Percentiles rank a stretch among this genome's conserved stretches.
phyloP scores from a whole-genome alignment of 192 early-diverging fungal species.

The Phlyctochytrium arcticum region DNA sequence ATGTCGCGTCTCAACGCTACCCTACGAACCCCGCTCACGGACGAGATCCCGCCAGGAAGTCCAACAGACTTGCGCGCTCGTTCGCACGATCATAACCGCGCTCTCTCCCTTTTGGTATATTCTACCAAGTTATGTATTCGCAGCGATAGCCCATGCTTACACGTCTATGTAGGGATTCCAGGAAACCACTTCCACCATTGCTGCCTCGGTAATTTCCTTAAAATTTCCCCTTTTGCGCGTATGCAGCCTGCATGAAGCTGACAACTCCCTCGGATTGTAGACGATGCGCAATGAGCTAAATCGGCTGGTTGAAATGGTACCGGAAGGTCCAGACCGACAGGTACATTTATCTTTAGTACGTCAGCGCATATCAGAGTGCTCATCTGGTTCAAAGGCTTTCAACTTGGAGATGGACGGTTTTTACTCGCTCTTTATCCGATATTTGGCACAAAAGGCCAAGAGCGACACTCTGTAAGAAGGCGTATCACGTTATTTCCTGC shows the following conservation, averaged over 20 bases:
- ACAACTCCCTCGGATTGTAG: neutral
- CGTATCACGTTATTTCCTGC: neutral
- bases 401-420: constrained; percentile 44
- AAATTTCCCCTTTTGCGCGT: neutral
- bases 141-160: neutral
- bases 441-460: constrained; percentile 74
- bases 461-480: constrained; percentile 63
- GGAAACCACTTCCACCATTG: constrained; percentile 37
- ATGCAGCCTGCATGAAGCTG: neutral
- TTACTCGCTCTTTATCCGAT: constrained; percentile 59
- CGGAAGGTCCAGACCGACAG: constrained; percentile 54
- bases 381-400: constrained; percentile 38
- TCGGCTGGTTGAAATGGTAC: constrained; percentile 52
- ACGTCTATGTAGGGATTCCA: constrained; percentile 44
- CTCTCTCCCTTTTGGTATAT: neutral
- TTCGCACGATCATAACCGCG: neutral
- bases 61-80: constrained; percentile 20
- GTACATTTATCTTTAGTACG: neutral
- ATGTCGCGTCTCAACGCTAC: no score
- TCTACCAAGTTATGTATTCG: neutral
- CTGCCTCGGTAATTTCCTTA: constrained; percentile 16
- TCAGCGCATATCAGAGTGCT: neutral
- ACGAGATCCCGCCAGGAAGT: neutral
- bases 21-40: neutral
- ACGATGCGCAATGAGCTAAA: constrained; percentile 69